These are phyloP conservation scores for Marasmius tenuissimus DNA, from an alignment of 1,284 basidiomycete genomes.

Conservation along the genomic window DNA sequence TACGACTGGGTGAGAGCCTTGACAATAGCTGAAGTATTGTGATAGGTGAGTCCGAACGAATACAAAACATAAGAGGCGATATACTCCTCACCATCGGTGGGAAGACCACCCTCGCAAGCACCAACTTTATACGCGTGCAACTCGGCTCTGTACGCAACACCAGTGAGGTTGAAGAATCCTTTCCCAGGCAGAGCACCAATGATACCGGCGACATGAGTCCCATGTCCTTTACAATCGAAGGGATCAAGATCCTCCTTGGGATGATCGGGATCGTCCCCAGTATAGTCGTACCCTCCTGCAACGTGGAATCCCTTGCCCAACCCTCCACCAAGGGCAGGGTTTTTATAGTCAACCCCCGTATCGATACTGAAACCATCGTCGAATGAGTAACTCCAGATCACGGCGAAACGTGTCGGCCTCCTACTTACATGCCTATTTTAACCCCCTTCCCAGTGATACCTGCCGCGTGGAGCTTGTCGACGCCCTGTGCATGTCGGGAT, in stretches of 20 bases:
- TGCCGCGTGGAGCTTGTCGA: constrained; percentile 48
- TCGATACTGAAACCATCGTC: too few relatives aligned
- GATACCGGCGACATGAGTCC: background rate
- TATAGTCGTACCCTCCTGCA: background rate
- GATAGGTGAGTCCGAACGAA: background rate
- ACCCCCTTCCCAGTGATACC: too few relatives aligned
- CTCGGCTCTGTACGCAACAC: background rate
- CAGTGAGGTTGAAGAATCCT: too few relatives aligned
- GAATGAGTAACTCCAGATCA: too few relatives aligned
- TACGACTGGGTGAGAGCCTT: background rate
- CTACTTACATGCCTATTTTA: too few relatives aligned
- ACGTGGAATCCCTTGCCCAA: background rate
- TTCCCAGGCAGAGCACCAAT: background rate
- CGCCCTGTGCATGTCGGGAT: constrained; percentile 24
- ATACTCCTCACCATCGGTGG: background rate
- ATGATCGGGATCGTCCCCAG: background rate
- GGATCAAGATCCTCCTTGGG: background rate
- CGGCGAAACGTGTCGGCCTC: too few relatives aligned
- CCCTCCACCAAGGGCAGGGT: too few relatives aligned
- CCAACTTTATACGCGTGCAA: background rate
- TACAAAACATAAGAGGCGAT: background rate
- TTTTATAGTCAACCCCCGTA: too few relatives aligned
- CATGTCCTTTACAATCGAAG: background rate
- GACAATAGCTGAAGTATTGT: background rate
- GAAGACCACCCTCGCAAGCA: background rate